Conservation (phyloP, 108 stramenopile genomes). For the Epithemia pelagica region DNA sequence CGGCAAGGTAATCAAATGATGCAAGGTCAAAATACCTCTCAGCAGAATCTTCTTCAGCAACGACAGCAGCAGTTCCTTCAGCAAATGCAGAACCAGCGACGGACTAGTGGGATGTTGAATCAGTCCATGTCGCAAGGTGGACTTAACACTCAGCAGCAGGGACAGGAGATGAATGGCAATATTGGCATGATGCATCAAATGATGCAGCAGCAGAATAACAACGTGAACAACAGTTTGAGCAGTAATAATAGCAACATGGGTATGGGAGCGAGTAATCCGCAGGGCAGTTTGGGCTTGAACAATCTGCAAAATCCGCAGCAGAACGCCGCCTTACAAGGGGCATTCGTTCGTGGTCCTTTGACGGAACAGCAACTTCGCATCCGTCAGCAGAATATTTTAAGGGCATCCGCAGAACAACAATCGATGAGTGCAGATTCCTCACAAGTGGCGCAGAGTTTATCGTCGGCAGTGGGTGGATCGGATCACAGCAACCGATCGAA, state of each 20-base stretch:
- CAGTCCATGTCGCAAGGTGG: background rate
- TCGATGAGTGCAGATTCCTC: background rate
- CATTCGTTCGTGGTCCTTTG: slow-evolving; percentile 3
- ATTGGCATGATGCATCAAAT: background rate
- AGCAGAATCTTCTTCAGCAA: background rate
- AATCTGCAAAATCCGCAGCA: slow-evolving; percentile 1
- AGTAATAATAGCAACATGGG: slow-evolving; percentile 7
- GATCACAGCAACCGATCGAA: background rate
- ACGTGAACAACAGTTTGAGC: slow-evolving; percentile 3
- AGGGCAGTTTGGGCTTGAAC: background rate
- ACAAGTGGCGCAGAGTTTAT: background rate
- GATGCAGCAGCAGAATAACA: slow-evolving; percentile 8
- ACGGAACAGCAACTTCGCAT: slow-evolving; percentile 7
- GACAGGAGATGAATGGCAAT: slow-evolving; percentile 1
- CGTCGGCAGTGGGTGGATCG: background rate
- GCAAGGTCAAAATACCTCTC: background rate
- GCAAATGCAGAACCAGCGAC: slow-evolving; percentile 10
- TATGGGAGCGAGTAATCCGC: background rate
- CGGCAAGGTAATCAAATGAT: background rate
- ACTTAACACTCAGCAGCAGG: background rate
- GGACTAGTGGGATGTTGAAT: background rate
- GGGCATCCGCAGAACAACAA: slow-evolving; percentile 2
- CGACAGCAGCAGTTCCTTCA: slow-evolving; percentile 6
- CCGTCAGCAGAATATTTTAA: slow-evolving; percentile 4
- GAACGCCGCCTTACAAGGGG: background rate